A percentile compares a stretch with the other conserved stretches of the same genome.
These are phyloP conservation scores for Aspergillus versicolor DNA, from an alignment of 2,329 filamentous ascomycete genomes.

Conservation along the genomic window DNA sequence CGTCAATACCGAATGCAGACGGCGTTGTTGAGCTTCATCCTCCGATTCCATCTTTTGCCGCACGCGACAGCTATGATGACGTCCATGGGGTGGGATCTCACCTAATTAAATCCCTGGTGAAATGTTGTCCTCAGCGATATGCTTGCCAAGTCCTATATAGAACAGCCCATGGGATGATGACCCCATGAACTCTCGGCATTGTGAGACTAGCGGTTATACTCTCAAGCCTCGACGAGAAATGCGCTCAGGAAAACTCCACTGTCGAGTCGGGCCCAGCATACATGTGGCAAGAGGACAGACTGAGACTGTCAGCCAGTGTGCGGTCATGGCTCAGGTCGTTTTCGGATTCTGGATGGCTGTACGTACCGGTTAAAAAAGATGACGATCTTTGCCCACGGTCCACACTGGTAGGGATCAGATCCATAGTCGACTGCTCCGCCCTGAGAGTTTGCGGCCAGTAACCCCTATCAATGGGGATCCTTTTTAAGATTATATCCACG, in stretches of 20 bases:
- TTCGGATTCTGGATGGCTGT: neutral
- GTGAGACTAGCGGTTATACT: neutral
- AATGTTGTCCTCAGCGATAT: neutral
- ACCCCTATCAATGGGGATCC: neutral
- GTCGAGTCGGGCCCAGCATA: neutral
- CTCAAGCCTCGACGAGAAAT: neutral
- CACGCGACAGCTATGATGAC: neutral
- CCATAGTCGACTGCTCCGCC: neutral
- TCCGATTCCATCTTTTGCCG: neutral
- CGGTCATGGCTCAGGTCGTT: neutral
- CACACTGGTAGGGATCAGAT: neutral
- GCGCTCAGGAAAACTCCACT: neutral
- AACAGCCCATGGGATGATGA: neutral
- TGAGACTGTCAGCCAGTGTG: neutral
- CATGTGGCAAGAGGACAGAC: neutral
- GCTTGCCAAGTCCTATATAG: neutral
- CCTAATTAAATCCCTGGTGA: neutral
- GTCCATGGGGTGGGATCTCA: neutral
- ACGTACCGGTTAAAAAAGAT: neutral
- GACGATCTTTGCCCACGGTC: neutral
- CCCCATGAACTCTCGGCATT: neutral
- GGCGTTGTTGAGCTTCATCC: neutral
- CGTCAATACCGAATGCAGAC: neutral
- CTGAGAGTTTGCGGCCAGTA: neutral
- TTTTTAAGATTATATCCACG: no score